Base-by-base conservation (phyloP, 164 flowering plant species). In the Vitis cinerea region DNA sequence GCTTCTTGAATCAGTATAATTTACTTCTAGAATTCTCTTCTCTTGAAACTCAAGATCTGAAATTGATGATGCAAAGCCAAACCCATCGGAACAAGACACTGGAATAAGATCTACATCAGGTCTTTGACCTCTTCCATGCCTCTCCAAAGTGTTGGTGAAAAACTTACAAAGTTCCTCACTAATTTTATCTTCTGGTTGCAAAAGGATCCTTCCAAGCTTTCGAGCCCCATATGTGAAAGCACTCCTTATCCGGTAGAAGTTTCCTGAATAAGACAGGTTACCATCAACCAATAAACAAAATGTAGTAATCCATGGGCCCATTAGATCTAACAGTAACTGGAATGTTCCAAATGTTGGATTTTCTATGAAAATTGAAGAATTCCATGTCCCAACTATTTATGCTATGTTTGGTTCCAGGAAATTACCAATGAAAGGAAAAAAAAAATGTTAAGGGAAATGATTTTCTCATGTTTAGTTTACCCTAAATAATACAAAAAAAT, bases 171-270 rank as follows among this genome's bases (percentile, higher is more conserved):
- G 74, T 64, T 83, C 93, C 62, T 63, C 80, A 63, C 68, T 73
- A n/a, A 87, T 64, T 54, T 58, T 71, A 50, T 81, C 81, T 75
- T 81, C 81, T 5, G 88, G 73, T 63, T 60, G 70, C 29, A 77
- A 60, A 56, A 89, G 85, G 15, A 89, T 76, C 58, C 62, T 71
- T 16, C 83, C 81, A 29, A 89, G 86, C 66, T 83, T 87, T 9
- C 83, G 75, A 58, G 88, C 88, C 37, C 91, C 93, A 75, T 72
- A 85, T 15, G 75, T 70, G 61, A 89, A 79, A 52, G 91, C 93
- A 77, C 93, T 87, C 53, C 82, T 70, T 72, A 89, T 89, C 5
- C 93, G 86, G 61, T 66, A 87, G 47, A 83, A 85, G 72, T 85
- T 89, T 52, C 93, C 93, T 89, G 78, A 0, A 64, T 10, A 67